Conservation (phyloP, 768 basidiomycete species). For the Lactarius tabidus region DNA sequence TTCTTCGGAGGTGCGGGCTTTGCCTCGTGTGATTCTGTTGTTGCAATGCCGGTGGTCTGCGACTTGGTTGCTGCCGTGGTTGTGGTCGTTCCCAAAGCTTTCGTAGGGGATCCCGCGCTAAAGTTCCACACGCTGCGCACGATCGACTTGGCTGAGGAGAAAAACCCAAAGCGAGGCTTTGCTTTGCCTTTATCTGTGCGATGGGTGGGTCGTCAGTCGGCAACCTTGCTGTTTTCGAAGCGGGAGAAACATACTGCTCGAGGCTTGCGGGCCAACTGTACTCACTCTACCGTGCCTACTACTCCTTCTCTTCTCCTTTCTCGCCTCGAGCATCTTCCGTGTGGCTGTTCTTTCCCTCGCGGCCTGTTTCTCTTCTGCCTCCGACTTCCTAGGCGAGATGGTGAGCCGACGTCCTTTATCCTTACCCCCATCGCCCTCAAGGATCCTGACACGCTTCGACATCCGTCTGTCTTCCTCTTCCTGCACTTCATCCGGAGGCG, state of each 20-base stretch:
- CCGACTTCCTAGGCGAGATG: constrained; percentile 29
- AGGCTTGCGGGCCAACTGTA: constrained; percentile 32
- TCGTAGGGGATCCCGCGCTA: constrained; percentile 36
- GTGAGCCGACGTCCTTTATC: constrained; percentile 38
- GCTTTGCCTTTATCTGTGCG: constrained; percentile 36
- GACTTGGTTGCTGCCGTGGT: constrained; percentile 33
- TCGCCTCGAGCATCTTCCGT: constrained; percentile 59
- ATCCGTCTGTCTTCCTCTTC: constrained; percentile 38
- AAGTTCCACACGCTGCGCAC: constrained; percentile 74
- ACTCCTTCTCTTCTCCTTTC: constrained; percentile 65
- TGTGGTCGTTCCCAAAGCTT: constrained; percentile 27
- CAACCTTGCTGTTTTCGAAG: neutral
- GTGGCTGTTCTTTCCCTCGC: constrained; percentile 54
- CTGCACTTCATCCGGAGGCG: constrained; percentile 30
- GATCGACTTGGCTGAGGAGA: constrained; percentile 63
- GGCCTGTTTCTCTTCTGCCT: constrained; percentile 29
- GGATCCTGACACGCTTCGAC: constrained; percentile 44
- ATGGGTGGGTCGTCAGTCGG: neutral
- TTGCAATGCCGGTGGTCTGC: constrained; percentile 9
- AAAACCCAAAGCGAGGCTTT: constrained; percentile 62
- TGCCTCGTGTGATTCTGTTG: neutral
- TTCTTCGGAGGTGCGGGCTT: constrained; percentile 13
- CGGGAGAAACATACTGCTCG: constrained; percentile 24
- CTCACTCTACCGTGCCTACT: constrained; percentile 41
- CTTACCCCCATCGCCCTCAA: constrained; percentile 33